phyloP scores from a whole-genome alignment of 2,329 filamentous ascomycete species.

The Metarhizium brunneum region DNA sequence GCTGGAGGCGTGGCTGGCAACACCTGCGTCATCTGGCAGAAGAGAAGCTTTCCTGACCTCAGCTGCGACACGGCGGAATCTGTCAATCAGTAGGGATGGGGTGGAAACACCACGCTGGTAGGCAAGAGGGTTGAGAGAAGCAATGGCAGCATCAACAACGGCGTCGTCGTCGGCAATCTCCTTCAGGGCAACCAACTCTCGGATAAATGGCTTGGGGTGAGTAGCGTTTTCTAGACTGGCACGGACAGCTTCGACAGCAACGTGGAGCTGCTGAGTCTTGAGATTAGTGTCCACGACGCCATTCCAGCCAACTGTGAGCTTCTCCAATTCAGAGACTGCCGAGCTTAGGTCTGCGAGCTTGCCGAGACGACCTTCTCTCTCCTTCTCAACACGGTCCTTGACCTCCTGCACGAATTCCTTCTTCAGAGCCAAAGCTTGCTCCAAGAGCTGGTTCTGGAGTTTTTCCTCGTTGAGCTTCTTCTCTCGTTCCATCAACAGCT shows the following conservation, averaged over 20 bases:
- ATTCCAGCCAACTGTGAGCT: conserved; percentile 83
- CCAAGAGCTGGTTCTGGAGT: conserved; percentile 73
- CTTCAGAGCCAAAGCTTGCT: conserved; percentile 86
- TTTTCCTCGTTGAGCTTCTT: conserved; percentile 74
- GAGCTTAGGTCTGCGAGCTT: conserved; percentile 73
- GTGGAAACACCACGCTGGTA: conserved; percentile 90
- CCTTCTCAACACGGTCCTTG: conserved; percentile 72
- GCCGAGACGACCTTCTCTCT: conserved; percentile 78
- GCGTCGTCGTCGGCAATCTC: conserved; percentile 78
- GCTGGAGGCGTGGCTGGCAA: conserved; percentile 88
- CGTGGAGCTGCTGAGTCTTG: conserved; percentile 90
- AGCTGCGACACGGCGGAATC: conserved; percentile 83
- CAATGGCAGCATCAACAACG: conserved; percentile 86
- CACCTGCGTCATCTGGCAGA: conserved; percentile 85
- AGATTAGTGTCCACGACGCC: conserved; percentile 83
- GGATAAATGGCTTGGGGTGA: conserved; percentile 75
- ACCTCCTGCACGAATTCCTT: conserved; percentile 74
- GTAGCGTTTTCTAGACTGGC: conserved; percentile 65
- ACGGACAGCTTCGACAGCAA: conserved; percentile 88
- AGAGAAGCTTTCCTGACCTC: conserved; percentile 94
- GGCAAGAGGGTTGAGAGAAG: conserved; percentile 87
- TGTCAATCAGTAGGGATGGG: conserved; percentile 78
- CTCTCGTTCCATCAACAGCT: conserved; percentile 69
- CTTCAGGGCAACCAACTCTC: conserved; percentile 88
- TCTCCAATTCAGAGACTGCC: conserved; percentile 75